Base-by-base conservation (phyloP, 257 asterid species). In the Jacaranda copaia region DNA sequence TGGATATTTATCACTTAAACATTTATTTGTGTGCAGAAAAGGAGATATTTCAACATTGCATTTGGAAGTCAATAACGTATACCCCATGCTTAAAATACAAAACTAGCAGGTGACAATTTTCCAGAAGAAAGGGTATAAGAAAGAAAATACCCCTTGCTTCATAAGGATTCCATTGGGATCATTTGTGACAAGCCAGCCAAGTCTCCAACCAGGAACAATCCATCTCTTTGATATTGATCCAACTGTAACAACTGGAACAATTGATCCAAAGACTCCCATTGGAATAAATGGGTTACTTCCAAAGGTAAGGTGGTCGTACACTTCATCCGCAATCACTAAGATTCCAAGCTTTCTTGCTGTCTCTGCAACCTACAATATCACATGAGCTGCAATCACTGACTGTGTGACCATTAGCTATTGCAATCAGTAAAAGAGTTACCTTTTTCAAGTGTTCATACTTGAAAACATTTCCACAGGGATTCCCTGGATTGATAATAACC, bases 381-480 rank as follows among this genome's bases (percentile, higher is more conserved):
- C 38, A 75, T 8, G 20, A 42, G 3, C 38, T 62, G 39, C 46
- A 48, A 0, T 48, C 15, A 8, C 53, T 8, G 8, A 4, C 46
- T 42, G 5, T 5, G 16, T 5, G 42, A 14, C 35, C 65, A 56
- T 51, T 35, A 70, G 52, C 36, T 14, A 36, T 13, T 4, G 39
- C 14, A 16, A 12, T 8, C 18, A 19, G 13, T 4, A 72, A 63
- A 46, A 14, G 19, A 53, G 53, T 61, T 69, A 93, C 99, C 99
- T 94, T 86, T 74, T 84, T 81, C 83, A 95, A 81, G 82, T 93
- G 99, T 11, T 95, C 88, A 13, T 85, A 85, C 42, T 81, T 85
- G 84, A 75, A 95, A 51, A 93, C 98, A 88, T 88, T 95, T 42
- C 99, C 99, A 75, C 97, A 91, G 0, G 99, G 99, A 86, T 94